Base-by-base conservation (phyloP, 495 filamentous ascomycete genomes). In the Lepidopterella palustris region DNA sequence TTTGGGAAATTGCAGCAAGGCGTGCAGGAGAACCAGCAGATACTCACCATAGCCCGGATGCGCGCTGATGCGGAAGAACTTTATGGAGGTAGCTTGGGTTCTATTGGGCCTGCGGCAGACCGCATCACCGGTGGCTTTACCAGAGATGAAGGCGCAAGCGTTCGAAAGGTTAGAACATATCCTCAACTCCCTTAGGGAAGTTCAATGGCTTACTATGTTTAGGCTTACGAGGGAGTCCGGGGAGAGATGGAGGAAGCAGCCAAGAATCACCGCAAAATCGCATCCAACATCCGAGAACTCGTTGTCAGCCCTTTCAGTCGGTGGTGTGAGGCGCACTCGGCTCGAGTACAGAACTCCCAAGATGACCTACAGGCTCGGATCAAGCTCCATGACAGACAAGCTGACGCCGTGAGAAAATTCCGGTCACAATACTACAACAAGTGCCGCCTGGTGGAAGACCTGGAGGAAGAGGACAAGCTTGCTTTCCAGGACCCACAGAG, bases 401-500 rank as follows among this genome's bases (percentile, higher is more conserved):
- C 87, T 42, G 95, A 97, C 54, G 69, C 80, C 24, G 90, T 95
- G 29, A 88, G 89, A 77, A 96, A 97, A 75, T 80, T 96, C 60
- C 84, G 95, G 45, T 97, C 91, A 68, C 83, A 87, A 62, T 99
- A 99, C 74, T 99, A 96, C 82, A 97, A 96, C 77, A 97, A 97
- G 74, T 99, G 93, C 68, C 87, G 93, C 47, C 81, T 95, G 45
- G 85, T 97, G 5, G 93, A 99, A 72, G 93, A 99, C 68, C 73
- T 97, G 55, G 95, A 97, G 67, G 93, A 99, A 73, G 93, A 99
- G 79, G 96, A 96, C 70, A 97, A 97, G 74, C 82, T 99, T 11
- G 92, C 90, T 28, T 97, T 97, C 71, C 90, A 97, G 69, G 89
- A 89, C 60, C 90, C 92, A 1, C 73, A 63, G 72, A 73, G 64